Conservation (phyloP, 495 filamentous ascomycete species). For the Beverwykella pulmonaria region DNA sequence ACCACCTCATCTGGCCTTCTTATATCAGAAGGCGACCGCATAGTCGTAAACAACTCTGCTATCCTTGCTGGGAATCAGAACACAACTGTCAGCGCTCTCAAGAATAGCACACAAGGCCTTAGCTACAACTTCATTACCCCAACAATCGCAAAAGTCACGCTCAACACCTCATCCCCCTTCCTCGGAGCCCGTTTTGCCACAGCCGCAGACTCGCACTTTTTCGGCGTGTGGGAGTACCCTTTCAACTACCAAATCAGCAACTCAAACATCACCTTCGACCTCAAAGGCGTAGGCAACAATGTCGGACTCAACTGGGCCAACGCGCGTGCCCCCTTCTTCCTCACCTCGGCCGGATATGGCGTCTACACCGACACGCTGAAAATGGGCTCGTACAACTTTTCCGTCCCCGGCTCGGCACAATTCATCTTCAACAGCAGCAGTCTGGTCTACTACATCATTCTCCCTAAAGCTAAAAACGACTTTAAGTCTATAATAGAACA, state of each 20-base stretch:
- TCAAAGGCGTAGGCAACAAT: slow-evolving; percentile 39
- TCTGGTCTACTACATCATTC: slow-evolving; percentile 43
- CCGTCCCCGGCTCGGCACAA: slow-evolving; percentile 28
- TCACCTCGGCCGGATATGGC: slow-evolving; percentile 41
- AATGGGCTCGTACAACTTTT: slow-evolving; percentile 42
- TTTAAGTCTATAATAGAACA: slow-evolving; percentile 32
- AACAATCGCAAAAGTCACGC: slow-evolving; percentile 15
- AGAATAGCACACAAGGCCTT: slow-evolving; percentile 5
- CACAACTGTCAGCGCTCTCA: slow-evolving; percentile 15
- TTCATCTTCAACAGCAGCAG: slow-evolving; percentile 43
- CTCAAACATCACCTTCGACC: slow-evolving; percentile 36
- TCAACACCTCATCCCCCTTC: slow-evolving; percentile 18
- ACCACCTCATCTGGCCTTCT: slow-evolving; percentile 3
- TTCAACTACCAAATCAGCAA: slow-evolving; percentile 38
- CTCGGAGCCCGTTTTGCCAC: slow-evolving; percentile 19
- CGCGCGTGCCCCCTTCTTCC: slow-evolving; percentile 45
- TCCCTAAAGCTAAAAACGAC: slow-evolving; percentile 30
- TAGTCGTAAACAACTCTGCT: slow-evolving; percentile 14
- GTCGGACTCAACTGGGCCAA: slow-evolving; percentile 42
- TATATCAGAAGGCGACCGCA: slow-evolving; percentile 10
- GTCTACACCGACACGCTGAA: slow-evolving; percentile 42
- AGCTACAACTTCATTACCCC: slow-evolving; percentile 22
- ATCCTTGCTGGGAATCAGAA: slow-evolving; percentile 15
- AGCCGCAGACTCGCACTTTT: slow-evolving; percentile 18
- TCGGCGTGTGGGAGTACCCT: slow-evolving; percentile 47